Conservation (phyloP, 306 rosid genomes). For the Quercus ilex region DNA sequence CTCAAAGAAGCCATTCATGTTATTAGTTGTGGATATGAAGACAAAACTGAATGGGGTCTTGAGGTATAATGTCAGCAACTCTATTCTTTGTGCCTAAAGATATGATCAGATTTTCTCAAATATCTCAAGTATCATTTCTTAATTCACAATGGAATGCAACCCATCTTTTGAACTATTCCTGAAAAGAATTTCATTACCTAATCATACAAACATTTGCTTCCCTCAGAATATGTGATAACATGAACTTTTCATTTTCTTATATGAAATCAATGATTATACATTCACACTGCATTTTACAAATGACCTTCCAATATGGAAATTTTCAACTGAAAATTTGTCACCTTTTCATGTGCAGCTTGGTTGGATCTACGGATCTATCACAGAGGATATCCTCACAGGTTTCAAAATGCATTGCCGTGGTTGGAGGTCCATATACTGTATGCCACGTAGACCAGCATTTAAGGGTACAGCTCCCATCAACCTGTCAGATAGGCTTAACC, state of each 20-base stretch:
- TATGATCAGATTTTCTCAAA: not conserved
- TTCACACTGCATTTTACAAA: too few relatives aligned
- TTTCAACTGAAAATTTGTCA: slow-evolving; percentile 8
- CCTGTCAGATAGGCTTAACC: slow-evolving; percentile 94
- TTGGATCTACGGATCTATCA: slow-evolving; percentile 94
- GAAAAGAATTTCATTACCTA: not conserved
- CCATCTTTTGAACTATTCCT: not conserved
- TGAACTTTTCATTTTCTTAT: too few relatives aligned
- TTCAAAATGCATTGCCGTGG: slow-evolving; percentile 99
- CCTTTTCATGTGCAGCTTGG: slow-evolving; percentile 63
- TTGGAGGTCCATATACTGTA: slow-evolving; percentile 94
- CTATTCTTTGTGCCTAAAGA: slow-evolving; percentile 6
- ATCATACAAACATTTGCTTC: too few relatives aligned
- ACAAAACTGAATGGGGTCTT: slow-evolving; percentile 93
- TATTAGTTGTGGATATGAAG: slow-evolving; percentile 89
- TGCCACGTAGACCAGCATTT: slow-evolving; percentile 82
- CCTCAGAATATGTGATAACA: too few relatives aligned
- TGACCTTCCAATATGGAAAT: not conserved
- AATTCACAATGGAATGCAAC: too few relatives aligned
- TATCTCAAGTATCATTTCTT: too few relatives aligned
- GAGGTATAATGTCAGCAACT: slow-evolving; percentile 56
- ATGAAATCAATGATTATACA: too few relatives aligned
- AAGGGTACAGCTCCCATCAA: slow-evolving; percentile 99
- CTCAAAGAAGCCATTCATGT: slow-evolving; percentile 97
- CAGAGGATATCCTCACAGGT: slow-evolving; percentile 94